Evolutionary conservation across 768 basidiomycete genomes (phyloP).

Genomic region (Lentinus brumalis): DNA sequence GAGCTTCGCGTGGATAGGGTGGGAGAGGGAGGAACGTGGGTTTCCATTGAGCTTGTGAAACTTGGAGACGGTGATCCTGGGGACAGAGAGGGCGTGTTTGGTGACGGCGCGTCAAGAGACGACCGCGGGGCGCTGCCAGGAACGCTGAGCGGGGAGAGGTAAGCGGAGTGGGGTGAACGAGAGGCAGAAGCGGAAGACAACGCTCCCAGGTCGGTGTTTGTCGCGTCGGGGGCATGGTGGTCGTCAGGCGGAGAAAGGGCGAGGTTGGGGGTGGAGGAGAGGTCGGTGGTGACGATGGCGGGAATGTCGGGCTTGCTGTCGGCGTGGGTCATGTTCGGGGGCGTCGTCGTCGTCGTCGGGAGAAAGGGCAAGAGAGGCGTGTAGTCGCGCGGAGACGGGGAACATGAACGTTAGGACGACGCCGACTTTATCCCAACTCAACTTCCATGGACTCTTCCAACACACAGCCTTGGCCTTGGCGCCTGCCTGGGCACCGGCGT

Average conservation of each 20-base stretch:
- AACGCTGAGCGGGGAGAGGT: conserved; percentile 17
- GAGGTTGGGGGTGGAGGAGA: conserved; percentile 24
- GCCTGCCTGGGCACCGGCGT: not conserved
- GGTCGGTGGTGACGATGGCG: conserved; percentile 26
- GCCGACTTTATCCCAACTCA: not conserved
- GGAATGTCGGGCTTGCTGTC: conserved; percentile 21
- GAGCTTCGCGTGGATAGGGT: conserved; percentile 65
- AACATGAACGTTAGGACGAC: not conserved
- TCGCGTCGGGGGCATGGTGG: conserved; percentile 4
- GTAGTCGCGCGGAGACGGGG: not conserved
- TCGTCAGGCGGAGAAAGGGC: conserved; percentile 5
- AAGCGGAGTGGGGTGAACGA: conserved; percentile 5
- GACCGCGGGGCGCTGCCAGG: conserved; percentile 15
- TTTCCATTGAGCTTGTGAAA: conserved; percentile 39
- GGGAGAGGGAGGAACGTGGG: conserved; percentile 68
- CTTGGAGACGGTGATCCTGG: conserved; percentile 34
- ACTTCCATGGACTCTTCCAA: not conserved
- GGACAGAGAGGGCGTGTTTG: conserved; percentile 17
- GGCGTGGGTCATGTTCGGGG: conserved; percentile 3
- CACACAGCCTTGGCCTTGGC: not conserved
- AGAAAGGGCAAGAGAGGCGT: not conserved
- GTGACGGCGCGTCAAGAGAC: conserved; percentile 23
- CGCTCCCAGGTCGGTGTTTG: conserved; percentile 2
- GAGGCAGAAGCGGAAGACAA: not conserved
- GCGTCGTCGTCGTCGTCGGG: not conserved